Conservation (phyloP, 768 basidiomycete species). For the Naganishia antarctica region DNA sequence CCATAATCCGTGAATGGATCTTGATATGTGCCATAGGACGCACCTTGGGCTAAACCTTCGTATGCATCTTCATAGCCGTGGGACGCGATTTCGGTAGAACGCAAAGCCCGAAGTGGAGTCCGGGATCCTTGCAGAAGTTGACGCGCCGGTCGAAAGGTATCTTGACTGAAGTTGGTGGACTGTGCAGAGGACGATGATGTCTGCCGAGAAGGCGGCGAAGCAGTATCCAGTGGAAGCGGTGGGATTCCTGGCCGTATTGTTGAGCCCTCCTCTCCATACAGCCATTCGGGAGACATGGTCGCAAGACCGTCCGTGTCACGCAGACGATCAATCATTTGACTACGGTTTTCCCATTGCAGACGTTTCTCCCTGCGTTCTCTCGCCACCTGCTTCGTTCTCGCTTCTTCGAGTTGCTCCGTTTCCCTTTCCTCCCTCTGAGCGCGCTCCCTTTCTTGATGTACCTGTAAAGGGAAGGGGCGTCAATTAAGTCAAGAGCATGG, state of each 20-base stretch:
- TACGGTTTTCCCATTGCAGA: slow-evolving; percentile 27
- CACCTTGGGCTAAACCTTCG: not conserved
- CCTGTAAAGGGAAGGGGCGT: no score
- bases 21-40: slow-evolving; percentile 9
- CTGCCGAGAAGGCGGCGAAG: not conserved
- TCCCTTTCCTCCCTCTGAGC: slow-evolving; percentile 20
- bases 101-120: not conserved
- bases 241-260: slow-evolving; percentile 5
- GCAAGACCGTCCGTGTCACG: slow-evolving; percentile 10
- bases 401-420: slow-evolving; percentile 21
- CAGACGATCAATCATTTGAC: slow-evolving; percentile 17
- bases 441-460: slow-evolving; percentile 24
- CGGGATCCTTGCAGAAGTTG: slow-evolving; percentile 6
- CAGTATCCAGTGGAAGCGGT: not conserved
- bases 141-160: not conserved
- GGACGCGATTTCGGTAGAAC: not conserved
- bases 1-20: slow-evolving; percentile 10
- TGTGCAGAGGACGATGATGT: not conserved
- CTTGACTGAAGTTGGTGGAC: not conserved
- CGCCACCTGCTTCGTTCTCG: slow-evolving; percentile 26
- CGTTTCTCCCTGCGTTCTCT: slow-evolving; percentile 30
- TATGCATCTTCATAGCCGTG: slow-evolving; percentile 9
- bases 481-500: no score
- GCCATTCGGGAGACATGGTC: slow-evolving; percentile 16
- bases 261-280: slow-evolving; percentile 9